Evolutionary conservation across 2,329 filamentous ascomycete species (phyloP).

Genomic region (Metarhizium sp.): DNA sequence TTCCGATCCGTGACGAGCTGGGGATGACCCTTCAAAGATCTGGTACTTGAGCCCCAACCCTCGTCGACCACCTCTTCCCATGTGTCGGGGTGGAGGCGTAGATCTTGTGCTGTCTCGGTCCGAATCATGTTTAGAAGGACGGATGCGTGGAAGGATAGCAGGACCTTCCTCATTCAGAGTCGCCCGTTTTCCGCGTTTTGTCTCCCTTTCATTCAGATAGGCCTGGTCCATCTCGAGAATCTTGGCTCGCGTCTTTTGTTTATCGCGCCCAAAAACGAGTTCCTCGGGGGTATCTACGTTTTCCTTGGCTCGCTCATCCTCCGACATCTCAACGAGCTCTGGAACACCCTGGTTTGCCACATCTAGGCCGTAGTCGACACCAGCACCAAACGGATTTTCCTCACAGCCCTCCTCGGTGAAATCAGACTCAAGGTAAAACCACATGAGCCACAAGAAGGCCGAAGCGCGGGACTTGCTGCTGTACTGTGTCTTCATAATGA

Average conservation of each 20-base stretch:
- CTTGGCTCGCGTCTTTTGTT: slow-evolving; percentile 63
- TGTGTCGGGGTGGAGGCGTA: slow-evolving; percentile 29
- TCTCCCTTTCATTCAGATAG: slow-evolving; percentile 52
- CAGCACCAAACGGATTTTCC: slow-evolving; percentile 80
- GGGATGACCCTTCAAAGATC: slow-evolving; percentile 52
- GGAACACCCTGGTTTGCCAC: slow-evolving; percentile 64
- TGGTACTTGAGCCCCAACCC: slow-evolving; percentile 45
- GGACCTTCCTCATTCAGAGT: slow-evolving; percentile 42
- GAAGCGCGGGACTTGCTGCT: slow-evolving; percentile 74
- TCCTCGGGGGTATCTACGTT: slow-evolving; percentile 68
- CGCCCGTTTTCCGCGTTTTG: slow-evolving; percentile 41
- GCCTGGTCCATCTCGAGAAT: slow-evolving; percentile 70
- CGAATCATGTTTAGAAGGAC: slow-evolving; percentile 51
- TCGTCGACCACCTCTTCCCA: slow-evolving; percentile 15
- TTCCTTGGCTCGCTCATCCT: slow-evolving; percentile 56
- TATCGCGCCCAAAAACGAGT: slow-evolving; percentile 59
- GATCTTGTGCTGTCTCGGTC: slow-evolving; percentile 36
- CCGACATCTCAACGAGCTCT: slow-evolving; percentile 52
- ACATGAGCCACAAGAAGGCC: slow-evolving; percentile 96
- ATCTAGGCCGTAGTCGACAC: slow-evolving; percentile 54
- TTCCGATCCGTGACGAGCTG: slow-evolving; percentile 44
- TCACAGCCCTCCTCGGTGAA: slow-evolving; percentile 81
- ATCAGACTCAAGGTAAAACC: slow-evolving; percentile 97
- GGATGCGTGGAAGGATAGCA: slow-evolving; percentile 51
- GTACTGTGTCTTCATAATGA: slow-evolving; percentile 83